Evolutionary conservation across 176 grass and related monocot species (phyloP).

Genomic region (Oryza rufipogon): DNA sequence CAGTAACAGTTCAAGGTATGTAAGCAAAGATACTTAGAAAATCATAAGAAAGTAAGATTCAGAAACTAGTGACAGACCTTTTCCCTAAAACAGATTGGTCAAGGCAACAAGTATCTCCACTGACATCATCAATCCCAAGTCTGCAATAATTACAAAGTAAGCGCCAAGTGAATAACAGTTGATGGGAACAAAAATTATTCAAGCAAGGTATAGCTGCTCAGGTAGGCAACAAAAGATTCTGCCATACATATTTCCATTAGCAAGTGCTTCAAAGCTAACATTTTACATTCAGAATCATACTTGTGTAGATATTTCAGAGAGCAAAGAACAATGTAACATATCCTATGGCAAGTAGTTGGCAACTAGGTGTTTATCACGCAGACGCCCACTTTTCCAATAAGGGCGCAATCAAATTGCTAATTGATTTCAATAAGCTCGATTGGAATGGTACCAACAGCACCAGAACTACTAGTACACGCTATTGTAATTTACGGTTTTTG

Average conservation of each 20-base stretch:
- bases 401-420: not conserved
- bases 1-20: not conserved
- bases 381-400: not conserved
- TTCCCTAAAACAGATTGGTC: conserved; percentile 53
- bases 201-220: not conserved
- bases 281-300: not conserved
- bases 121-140: conserved; percentile 40
- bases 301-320: not conserved
- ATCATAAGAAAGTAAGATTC: not conserved
- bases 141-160: conserved; percentile 34
- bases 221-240: not conserved
- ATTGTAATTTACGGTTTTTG: not conserved
- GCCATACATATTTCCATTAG: not conserved
- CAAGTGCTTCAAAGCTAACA: not conserved
- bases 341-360: not conserved
- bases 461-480: not conserved
- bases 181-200: not conserved
- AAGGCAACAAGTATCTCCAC: conserved; percentile 43
- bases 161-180: not conserved
- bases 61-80: conserved; percentile 39
- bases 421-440: not conserved
- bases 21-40: not conserved
- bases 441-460: not conserved
- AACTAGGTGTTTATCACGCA: not conserved
- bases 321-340: not conserved